A percentile compares a stretch with the other conserved stretches of the same genome.
Evolutionary conservation across 2,329 filamentous ascomycete species (phyloP).

Genomic region (Arthroderma uncinatum): DNA sequence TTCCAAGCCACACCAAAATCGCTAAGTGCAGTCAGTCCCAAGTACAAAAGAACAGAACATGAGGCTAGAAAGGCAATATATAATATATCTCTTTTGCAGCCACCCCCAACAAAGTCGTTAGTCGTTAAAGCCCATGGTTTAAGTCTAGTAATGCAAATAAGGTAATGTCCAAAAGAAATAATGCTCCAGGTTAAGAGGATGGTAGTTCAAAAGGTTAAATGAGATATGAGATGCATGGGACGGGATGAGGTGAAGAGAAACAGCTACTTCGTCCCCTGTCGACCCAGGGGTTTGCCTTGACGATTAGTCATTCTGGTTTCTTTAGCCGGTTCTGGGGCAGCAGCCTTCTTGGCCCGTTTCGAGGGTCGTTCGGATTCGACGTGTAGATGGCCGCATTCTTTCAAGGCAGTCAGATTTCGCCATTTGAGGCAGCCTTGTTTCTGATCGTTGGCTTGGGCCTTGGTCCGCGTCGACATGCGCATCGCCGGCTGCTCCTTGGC

Average conservation of each 20-base stretch:
- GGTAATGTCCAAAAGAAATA: constrained; percentile 4
- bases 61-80: background rate
- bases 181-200: background rate
- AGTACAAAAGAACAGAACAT: background rate
- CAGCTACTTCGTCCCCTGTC: constrained; percentile 35
- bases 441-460: constrained; percentile 46
- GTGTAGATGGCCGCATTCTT: constrained; percentile 50
- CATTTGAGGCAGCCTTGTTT: constrained; percentile 47
- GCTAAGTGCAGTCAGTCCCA: constrained; percentile 3
- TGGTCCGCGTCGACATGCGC: constrained; percentile 52
- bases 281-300: constrained; percentile 40
- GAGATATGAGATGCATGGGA: background rate
- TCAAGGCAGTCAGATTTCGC: constrained; percentile 52
- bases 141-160: constrained; percentile 3
- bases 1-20: background rate
- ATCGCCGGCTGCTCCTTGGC: constrained; percentile 38
- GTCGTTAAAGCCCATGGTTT: constrained; percentile 1
- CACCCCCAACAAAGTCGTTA: background rate
- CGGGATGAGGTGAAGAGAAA: background rate
- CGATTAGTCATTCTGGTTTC: constrained; percentile 35
- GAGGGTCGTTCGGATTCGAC: constrained; percentile 45
- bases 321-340: constrained; percentile 26
- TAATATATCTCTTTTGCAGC: constrained; percentile 3
- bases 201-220: background rate
- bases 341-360: constrained; percentile 38